Conservation (phyloP, 768 basidiomycete species). For the Dioszegia hungarica region DNA sequence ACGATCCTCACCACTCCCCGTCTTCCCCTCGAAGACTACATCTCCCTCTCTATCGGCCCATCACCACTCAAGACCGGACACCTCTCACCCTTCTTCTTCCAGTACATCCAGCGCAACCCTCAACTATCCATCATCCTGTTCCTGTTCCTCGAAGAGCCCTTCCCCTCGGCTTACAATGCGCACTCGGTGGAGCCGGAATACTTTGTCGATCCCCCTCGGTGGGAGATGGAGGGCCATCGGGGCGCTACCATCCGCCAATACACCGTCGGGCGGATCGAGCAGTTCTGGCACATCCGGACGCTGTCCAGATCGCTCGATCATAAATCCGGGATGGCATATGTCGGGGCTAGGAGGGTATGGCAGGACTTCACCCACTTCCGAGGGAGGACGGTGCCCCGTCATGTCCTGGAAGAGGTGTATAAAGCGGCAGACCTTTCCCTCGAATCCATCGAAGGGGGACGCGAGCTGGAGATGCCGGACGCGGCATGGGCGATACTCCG, state of each 20-base stretch:
- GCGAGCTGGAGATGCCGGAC: neutral
- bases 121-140: neutral
- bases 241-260: slow-evolving; percentile 6
- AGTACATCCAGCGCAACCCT: neutral
- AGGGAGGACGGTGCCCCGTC: neutral
- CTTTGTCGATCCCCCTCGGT: neutral
- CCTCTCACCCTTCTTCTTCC: neutral
- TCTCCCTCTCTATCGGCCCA: neutral
- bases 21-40: neutral
- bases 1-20: neutral
- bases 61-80: neutral
- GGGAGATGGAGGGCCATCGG: slow-evolving; percentile 2
- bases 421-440: neutral
- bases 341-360: neutral
- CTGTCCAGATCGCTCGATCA: neutral
- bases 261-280: neutral
- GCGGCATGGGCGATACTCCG: slow-evolving; percentile 1
- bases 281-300: slow-evolving; percentile 2
- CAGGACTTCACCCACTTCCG: neutral
- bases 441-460: neutral
- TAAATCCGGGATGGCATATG: neutral
- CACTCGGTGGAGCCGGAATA: neutral
- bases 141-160: neutral
- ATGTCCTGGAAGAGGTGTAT: neutral
- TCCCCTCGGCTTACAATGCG: neutral